A percentile compares a stretch with the other conserved stretches of the same genome.
phyloP scores from a whole-genome alignment of 2,329 filamentous ascomycete species.

The Phialemoniopsis sp. region DNA sequence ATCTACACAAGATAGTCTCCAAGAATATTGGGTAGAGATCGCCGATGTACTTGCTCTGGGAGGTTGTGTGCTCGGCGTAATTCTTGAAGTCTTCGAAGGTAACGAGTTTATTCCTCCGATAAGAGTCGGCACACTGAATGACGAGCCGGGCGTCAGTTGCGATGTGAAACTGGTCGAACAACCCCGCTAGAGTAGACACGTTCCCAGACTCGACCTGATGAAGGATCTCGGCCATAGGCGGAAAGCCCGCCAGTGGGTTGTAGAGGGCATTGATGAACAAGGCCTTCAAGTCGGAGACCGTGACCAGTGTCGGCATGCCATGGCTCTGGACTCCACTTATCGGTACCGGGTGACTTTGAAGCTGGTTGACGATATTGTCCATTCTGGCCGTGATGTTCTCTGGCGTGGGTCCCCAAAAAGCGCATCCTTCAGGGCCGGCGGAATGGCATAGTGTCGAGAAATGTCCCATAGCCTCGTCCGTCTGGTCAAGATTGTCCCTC shows the following conservation, averaged over 20 bases:
- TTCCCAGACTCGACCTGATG: slow-evolving; percentile 40
- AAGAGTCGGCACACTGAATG: slow-evolving; percentile 23
- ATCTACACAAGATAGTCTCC: slow-evolving; percentile 18
- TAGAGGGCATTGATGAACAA: slow-evolving; percentile 38
- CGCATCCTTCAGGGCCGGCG: slow-evolving; percentile 40
- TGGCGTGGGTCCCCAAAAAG: slow-evolving; percentile 33
- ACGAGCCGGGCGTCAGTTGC: slow-evolving; percentile 11
- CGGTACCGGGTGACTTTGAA: slow-evolving; percentile 29
- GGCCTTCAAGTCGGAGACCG: slow-evolving; percentile 35
- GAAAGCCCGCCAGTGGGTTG: slow-evolving; percentile 34
- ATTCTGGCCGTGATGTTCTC: slow-evolving; percentile 32
- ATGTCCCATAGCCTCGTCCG: slow-evolving; percentile 43
- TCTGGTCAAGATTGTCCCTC: slow-evolving; percentile 43
- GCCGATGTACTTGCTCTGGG: slow-evolving; percentile 24
- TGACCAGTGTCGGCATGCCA: slow-evolving; percentile 38
- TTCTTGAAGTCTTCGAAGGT: slow-evolving; percentile 18
- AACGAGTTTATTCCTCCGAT: slow-evolving; percentile 18
- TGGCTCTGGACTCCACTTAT: slow-evolving; percentile 25
- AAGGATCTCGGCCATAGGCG: slow-evolving; percentile 32
- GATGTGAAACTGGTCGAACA: slow-evolving; percentile 7
- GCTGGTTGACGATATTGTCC: slow-evolving; percentile 27
- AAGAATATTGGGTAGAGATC: slow-evolving; percentile 20
- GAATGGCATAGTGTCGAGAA: slow-evolving; percentile 46
- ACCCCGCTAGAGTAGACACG: slow-evolving; percentile 17
- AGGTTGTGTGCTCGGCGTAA: slow-evolving; percentile 15